Evolutionary conservation across 2,329 filamentous ascomycete species (phyloP), one percentile per base, ranked within the genome.

Genomic region (Claviceps capensis): DNA sequence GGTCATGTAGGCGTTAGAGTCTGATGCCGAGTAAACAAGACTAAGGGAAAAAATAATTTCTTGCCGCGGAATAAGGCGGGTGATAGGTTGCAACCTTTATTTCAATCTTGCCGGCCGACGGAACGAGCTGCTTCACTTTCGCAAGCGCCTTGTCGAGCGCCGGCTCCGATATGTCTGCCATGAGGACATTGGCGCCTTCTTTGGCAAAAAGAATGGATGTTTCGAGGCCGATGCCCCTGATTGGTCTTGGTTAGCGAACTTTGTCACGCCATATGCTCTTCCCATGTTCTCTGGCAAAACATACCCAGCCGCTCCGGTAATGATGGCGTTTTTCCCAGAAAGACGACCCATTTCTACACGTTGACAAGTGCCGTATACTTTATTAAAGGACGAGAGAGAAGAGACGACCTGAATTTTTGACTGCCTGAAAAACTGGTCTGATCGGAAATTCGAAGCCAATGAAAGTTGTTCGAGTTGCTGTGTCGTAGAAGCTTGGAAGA

Each of bases 201-300:
- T 85, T 85, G 54, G 83, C 85, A 64, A 96, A 95, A 54, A 95
- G 85, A 59, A 96, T 90, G 52, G 79, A 80, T 2, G 90, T 95
- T 73, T 96, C 89, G 48, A 96, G 85, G 58, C 90, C 90, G 63
- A 96, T 96, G 63, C 90, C 90, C 63, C 90, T 90, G 63, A 17
- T 30, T 22, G 3, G 17, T 17, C 5, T 7, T 30, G 14, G 40
- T 34, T 30, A 47, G 19, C 7, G 11, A 16, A 5, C 30, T 7
- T 26, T 30, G 6, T 45, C 23, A 9, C 11, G n/a, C 11, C 45
- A n/a, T 4, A 6, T 14, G 5, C 4, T n/a, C 9, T 11, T 34
- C 5, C 5, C 34, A 5, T 17, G 9, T 40, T 3, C 16, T 51
- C 6, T 36, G 4, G 51, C 61, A 41, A 55, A 37, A 38, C 48